Conservation (phyloP, 495 filamentous ascomycete species). For the Durotheca rogersii region DNA sequence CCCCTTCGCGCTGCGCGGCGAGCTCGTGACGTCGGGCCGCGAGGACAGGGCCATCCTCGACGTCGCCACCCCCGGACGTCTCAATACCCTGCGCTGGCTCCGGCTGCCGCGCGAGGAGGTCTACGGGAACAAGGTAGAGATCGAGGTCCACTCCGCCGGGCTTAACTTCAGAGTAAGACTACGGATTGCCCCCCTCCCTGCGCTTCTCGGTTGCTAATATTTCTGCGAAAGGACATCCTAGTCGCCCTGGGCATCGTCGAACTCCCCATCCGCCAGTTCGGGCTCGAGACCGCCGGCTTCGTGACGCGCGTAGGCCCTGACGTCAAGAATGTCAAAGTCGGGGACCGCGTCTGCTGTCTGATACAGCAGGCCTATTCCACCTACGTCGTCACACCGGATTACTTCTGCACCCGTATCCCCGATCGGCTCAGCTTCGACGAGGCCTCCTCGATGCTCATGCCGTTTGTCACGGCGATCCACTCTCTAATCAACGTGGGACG, state of each 20-base stretch:
- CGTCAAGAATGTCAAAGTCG: conserved; percentile 39
- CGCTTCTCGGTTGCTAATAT: conserved; percentile 3
- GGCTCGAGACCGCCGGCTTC: conserved; percentile 43
- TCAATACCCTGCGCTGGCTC: conserved; percentile 20
- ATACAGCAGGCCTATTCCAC: conserved; percentile 32
- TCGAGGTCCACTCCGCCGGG: conserved; percentile 44
- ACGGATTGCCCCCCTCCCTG: not conserved
- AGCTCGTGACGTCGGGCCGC: conserved; percentile 12
- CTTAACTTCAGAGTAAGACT: conserved; percentile 45
- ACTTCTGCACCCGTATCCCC: conserved; percentile 37
- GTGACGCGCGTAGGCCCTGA: conserved; percentile 42
- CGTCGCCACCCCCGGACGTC: conserved; percentile 15
- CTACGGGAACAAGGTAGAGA: conserved; percentile 32
- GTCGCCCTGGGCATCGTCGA: conserved; percentile 39
- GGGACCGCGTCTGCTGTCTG: conserved; percentile 44
- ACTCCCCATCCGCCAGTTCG: conserved; percentile 17
- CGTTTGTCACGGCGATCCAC: conserved; percentile 52
- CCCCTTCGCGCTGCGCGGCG: conserved; percentile 28
- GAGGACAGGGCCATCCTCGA: conserved; percentile 13
- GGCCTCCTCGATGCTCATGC: conserved; percentile 49
- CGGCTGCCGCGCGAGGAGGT: conserved; percentile 13
- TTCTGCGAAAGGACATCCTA: conserved; percentile 40
- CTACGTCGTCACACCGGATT: conserved; percentile 20
- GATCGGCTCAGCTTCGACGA: conserved; percentile 45
- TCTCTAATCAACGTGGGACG: conserved; percentile 36